Evolutionary conservation across 495 filamentous ascomycete genomes (phyloP).

Genomic region (Penicillium turbatum): DNA sequence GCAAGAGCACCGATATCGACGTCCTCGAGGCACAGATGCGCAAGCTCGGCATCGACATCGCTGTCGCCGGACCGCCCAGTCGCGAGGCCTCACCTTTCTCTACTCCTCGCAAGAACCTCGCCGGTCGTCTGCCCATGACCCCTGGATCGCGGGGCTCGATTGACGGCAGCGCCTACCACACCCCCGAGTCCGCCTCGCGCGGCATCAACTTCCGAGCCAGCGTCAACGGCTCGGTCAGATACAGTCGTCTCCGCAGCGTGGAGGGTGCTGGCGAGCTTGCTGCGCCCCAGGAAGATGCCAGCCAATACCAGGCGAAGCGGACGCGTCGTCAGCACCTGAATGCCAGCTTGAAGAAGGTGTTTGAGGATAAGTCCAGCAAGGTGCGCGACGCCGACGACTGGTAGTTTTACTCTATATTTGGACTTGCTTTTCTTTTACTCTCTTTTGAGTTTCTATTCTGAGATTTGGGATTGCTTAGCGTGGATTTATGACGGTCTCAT

Average conservation of each 20-base stretch:
- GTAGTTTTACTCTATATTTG: background rate
- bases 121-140: conserved; percentile 35
- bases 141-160: conserved; percentile 40
- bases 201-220: conserved; percentile 40
- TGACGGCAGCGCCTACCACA: conserved; percentile 49
- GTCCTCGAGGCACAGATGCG: conserved; percentile 81
- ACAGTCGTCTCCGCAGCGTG: conserved; percentile 39
- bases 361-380: conserved; percentile 36
- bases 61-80: conserved; percentile 40
- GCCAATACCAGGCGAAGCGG: conserved; percentile 54
- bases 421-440: background rate
- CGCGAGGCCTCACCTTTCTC: conserved; percentile 59
- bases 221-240: conserved; percentile 45
- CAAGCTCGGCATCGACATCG: conserved; percentile 57
- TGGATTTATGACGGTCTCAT: background rate
- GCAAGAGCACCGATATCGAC: conserved; percentile 81
- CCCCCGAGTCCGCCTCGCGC: conserved; percentile 49
- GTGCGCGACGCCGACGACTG: conserved; percentile 36
- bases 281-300: conserved; percentile 48
- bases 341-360: conserved; percentile 37
- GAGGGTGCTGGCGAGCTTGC: conserved; percentile 33
- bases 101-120: conserved; percentile 47
- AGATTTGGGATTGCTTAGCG: conserved; percentile 8
- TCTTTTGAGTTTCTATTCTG: background rate
- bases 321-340: conserved; percentile 52